Evolutionary conservation across 2,329 filamentous ascomycete genomes (phyloP).

Genomic region (Neonectria magnoliae): DNA sequence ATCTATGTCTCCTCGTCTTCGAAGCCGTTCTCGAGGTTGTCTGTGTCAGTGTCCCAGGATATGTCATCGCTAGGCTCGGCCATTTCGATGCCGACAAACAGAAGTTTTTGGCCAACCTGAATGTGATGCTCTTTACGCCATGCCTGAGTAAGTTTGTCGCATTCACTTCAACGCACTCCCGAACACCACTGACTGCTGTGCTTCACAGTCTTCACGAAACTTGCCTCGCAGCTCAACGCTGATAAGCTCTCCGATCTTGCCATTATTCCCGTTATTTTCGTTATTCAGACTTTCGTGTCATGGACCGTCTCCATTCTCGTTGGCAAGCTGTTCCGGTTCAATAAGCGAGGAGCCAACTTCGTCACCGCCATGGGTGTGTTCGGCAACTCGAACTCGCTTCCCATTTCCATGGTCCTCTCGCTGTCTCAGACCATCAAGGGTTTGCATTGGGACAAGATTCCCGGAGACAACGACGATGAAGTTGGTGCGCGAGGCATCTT

Average conservation of each 20-base stretch:
- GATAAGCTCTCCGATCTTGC: conserved; percentile 90
- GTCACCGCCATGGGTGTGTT: conserved; percentile 97
- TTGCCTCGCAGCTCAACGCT: conserved; percentile 92
- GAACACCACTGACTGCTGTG: conserved; percentile 30
- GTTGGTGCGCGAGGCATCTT: conserved; percentile 93
- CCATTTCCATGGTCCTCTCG: conserved; percentile 94
- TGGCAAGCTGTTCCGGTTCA: conserved; percentile 80
- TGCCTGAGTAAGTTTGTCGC: conserved; percentile 78
- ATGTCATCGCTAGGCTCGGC: conserved; percentile 87
- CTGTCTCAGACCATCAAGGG: conserved; percentile 91
- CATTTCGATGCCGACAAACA: conserved; percentile 96
- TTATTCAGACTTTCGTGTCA: conserved; percentile 87
- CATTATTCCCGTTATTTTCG: conserved; percentile 94
- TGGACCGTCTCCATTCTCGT: conserved; percentile 79
- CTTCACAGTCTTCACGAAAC: conserved; percentile 86
- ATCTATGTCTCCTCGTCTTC: conserved; percentile 85
- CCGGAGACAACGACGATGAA: conserved; percentile 93
- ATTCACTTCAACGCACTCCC: neutral
- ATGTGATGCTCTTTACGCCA: conserved; percentile 95
- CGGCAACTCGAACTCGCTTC: conserved; percentile 97
- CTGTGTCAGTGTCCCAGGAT: conserved; percentile 92
- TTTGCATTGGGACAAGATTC: conserved; percentile 91
- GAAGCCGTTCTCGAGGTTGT: conserved; percentile 96
- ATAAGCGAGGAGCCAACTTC: conserved; percentile 89
- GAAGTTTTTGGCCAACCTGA: conserved; percentile 95